phyloP scores from a whole-genome alignment of 768 basidiomycete species.

The Kwoniella botswanensis region DNA sequence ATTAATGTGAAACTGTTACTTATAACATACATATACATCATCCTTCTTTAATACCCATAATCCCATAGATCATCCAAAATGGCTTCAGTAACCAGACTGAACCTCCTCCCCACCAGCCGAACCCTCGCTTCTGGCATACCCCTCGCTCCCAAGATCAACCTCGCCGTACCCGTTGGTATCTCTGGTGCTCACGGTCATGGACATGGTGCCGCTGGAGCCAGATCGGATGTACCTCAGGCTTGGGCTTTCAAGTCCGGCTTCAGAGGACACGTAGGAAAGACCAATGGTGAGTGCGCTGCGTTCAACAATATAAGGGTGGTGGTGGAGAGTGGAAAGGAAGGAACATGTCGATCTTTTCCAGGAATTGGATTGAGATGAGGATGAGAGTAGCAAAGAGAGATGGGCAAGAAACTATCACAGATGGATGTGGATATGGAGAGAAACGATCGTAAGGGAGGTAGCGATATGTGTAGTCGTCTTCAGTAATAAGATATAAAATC shows the following conservation, averaged over 20 bases:
- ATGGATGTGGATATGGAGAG: no score
- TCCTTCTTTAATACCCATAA: not conserved
- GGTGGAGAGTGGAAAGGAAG: not conserved
- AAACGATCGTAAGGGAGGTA: no score
- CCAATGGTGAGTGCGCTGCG: constrained; percentile 28
- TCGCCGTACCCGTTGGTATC: constrained; percentile 66
- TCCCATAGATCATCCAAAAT: constrained; percentile 24
- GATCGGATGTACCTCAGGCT: constrained; percentile 38
- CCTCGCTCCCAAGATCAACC: constrained; percentile 73
- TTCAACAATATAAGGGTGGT: not conserved
- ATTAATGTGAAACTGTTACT: not conserved
- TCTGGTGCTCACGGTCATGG: constrained; percentile 66
- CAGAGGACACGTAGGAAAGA: constrained; percentile 27
- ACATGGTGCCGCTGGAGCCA: constrained; percentile 66
- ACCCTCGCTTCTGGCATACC: constrained; percentile 81
- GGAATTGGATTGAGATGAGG: not conserved
- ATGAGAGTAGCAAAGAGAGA: no score
- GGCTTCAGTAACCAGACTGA: constrained; percentile 60
- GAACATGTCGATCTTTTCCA: not conserved
- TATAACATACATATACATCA: not conserved
- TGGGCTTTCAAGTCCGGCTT: constrained; percentile 34
- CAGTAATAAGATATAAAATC: no score
- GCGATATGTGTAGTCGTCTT: no score
- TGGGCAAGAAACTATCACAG: no score
- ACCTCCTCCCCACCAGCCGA: constrained; percentile 79